Evolutionary conservation across 805 yeast species (phyloP).

Genomic region (Kuraishia capsulata): DNA sequence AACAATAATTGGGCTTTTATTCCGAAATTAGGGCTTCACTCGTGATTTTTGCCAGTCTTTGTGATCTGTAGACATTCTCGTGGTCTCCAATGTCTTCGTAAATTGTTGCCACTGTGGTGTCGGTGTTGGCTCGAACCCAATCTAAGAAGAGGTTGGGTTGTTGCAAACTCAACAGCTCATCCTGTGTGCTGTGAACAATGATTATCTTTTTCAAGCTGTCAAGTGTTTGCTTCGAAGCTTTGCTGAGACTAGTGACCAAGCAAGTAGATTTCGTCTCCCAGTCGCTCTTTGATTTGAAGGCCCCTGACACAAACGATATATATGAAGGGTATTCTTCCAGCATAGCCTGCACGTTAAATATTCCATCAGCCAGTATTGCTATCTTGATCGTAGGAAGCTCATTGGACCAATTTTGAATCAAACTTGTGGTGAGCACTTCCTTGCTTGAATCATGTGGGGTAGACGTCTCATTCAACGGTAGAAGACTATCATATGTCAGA

Average conservation of each 20-base stretch:
- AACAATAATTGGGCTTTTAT: no score
- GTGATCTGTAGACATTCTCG: not conserved
- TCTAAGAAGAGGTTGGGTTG: constrained; percentile 36
- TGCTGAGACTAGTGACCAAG: constrained; percentile 6
- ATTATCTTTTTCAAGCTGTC: constrained; percentile 7
- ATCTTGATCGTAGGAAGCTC: constrained; percentile 11
- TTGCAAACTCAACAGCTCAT: constrained; percentile 49
- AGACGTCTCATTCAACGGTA: not conserved
- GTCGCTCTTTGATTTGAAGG: constrained; percentile 28
- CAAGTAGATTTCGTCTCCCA: constrained; percentile 10
- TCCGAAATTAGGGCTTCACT: no score
- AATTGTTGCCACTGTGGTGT: not conserved
- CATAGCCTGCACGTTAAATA: constrained; percentile 44
- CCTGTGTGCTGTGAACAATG: constrained; percentile 53
- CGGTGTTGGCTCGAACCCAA: constrained; percentile 20
- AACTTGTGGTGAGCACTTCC: not conserved
- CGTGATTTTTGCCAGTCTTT: not conserved
- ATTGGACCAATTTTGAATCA: not conserved
- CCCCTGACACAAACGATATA: constrained; percentile 44
- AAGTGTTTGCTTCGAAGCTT: constrained; percentile 3
- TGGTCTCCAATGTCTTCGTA: constrained; percentile 1
- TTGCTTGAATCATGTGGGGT: not conserved
- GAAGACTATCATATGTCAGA: constrained; percentile 16
- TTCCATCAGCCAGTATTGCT: constrained; percentile 55
- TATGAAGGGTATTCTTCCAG: constrained; percentile 57